Evolutionary conservation across 225 moss, liverwort and hornwort species (phyloP).

Genomic region (Ulota crispa): DNA sequence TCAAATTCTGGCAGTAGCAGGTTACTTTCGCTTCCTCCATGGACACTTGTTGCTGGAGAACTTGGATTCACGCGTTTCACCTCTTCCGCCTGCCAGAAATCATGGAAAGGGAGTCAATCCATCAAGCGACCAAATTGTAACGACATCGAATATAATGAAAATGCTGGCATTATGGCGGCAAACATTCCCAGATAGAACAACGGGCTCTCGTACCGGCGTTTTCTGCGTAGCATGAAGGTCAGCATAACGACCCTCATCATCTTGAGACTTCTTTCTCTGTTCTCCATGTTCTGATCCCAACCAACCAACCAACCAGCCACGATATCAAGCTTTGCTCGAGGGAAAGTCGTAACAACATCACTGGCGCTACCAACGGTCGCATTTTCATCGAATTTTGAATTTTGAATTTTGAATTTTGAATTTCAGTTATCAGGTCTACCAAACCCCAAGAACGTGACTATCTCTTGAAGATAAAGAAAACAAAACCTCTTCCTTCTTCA

Average conservation of each 20-base stretch:
- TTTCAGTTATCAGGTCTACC: neutral
- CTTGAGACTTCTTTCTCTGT: slow-evolving; percentile 10
- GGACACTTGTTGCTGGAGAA: slow-evolving; percentile 65
- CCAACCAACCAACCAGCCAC: neutral
- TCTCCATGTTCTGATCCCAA: slow-evolving; percentile 38
- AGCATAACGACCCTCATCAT: slow-evolving; percentile 20
- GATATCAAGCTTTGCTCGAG: neutral
- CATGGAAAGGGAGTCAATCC: neutral
- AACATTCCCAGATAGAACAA: neutral
- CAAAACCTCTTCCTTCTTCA: slow-evolving; percentile 7
- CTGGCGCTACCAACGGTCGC: neutral
- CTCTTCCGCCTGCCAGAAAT: slow-evolving; percentile 63
- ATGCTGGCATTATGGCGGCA: neutral
- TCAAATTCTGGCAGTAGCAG: slow-evolving; percentile 79
- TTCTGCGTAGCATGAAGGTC: slow-evolving; percentile 30
- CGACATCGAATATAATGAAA: neutral
- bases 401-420: neutral
- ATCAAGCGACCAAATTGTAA: neutral
- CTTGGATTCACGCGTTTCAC: slow-evolving; percentile 70
- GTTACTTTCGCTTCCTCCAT: slow-evolving; percentile 53
- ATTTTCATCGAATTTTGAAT: neutral
- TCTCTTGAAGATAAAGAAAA: neutral
- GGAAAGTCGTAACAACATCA: neutral
- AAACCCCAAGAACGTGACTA: neutral
- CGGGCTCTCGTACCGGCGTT: slow-evolving; percentile 34